A percentile compares a stretch with the other conserved stretches of the same genome.
These are phyloP conservation scores for Xylariaceae sp. DNA, from an alignment of 2,329 filamentous ascomycete genomes.

Conservation along the genomic window DNA sequence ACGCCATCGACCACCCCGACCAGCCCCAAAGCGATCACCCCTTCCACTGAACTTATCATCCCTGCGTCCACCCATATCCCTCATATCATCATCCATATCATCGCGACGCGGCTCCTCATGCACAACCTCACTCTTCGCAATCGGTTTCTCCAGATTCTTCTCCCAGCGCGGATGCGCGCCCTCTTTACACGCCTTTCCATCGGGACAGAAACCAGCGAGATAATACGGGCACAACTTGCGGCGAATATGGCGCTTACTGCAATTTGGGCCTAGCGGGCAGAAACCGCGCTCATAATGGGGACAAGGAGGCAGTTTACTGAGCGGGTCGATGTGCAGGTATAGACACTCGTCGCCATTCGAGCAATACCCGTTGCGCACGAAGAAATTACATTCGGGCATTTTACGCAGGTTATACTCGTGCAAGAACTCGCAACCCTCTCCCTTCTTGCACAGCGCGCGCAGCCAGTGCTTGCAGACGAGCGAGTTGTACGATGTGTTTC, in stretches of 20 bases:
- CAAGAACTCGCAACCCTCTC: constrained; percentile 91
- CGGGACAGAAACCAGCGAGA: constrained; percentile 89
- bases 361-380: constrained; percentile 87
- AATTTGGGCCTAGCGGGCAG: constrained; percentile 82
- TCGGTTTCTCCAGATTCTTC: constrained; percentile 68
- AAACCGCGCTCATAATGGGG: constrained; percentile 93
- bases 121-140: constrained; percentile 60
- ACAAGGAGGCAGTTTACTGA: constrained; percentile 72
- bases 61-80: constrained; percentile 27
- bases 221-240: constrained; percentile 79
- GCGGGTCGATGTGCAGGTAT: constrained; percentile 83
- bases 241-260: constrained; percentile 83
- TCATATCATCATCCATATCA: constrained; percentile 37
- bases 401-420: constrained; percentile 98
- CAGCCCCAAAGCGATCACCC: constrained; percentile 35
- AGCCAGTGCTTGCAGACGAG: constrained; percentile 99
- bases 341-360: constrained; percentile 95
- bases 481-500: constrained; percentile 59
- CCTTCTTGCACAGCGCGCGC: constrained; percentile 95
- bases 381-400: constrained; percentile 98
- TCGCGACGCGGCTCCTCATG: constrained; percentile 44
- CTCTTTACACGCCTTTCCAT: constrained; percentile 67
- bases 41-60: constrained; percentile 30
- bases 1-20: constrained; percentile 26
- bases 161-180: constrained; percentile 82